Base-by-base conservation (phyloP, 768 basidiomycete genomes). In the Trametes punicea region DNA sequence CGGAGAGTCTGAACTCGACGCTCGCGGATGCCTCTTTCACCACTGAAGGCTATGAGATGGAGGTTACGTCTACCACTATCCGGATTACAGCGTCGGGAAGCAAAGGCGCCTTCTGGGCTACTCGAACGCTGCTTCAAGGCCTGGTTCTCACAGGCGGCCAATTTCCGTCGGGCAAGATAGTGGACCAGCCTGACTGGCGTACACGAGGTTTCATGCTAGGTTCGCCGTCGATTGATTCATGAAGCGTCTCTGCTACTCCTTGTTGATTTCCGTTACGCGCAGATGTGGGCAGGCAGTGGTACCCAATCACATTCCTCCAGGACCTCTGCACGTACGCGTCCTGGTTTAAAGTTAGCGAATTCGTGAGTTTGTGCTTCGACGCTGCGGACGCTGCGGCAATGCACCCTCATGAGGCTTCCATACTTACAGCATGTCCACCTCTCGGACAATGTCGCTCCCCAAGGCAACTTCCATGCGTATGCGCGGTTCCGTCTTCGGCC, bases 321-420 rank as follows among this genome's bases (percentile, higher is more conserved):
- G 65, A 67, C 29, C 36, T 69, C 18, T 69, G 67, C 53, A 50
- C 64, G 9, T 69, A 67, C 36, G 60, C 56, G 6, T 65, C 64
- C 8, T 69, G 63, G 61, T 69, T 64, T 59, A 69, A 69, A 42
- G 52, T 65, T 49, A 67, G 60, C 40, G 65, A 69, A 58, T 69
- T 69, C 51, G 65, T 64, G 48, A 52, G 63, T 63, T 4, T 7
- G 20, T 16, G 13, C 40, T 8, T 34, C 21, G 30, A 15, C 27
- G 46, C 3, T 18, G 51, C 31, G 8, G 23, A 23, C 20, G 36
- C 54, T 48, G 46, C 54, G 46, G 54, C 41, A 41, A 23, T 42
- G 2, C 10, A 25, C 27, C 18, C 33, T 45, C 36, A 44, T 56
- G 41, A 7, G 5, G 7, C 18, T 5, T 20, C 2, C 42, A 18